Base-by-base conservation (phyloP, 805 yeast species). In the Lipomyces oligophaga region DNA sequence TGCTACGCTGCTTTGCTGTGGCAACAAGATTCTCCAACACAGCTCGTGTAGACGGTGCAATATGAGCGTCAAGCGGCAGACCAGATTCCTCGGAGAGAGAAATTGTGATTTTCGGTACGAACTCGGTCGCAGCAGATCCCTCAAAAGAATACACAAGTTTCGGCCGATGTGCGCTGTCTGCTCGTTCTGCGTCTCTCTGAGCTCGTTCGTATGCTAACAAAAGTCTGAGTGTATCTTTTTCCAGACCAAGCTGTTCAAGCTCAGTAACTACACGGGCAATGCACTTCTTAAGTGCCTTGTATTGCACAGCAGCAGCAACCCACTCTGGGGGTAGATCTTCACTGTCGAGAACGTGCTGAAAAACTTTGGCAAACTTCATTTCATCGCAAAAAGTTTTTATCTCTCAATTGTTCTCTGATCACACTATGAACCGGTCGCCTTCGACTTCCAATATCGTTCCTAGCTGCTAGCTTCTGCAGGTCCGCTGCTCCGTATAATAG, bases 321-420 rank as follows among this genome's bases (percentile, higher is more conserved):
- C 93, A 83, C 19, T 78, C 81, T 22, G 68, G 70, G 4, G 90
- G 90, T 13, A 83, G 69, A 2, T 74, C 72, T 39, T 79, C 82
- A 44, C 76, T 81, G 30, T 69, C 69, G 20, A 84, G 70, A 2
- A 79, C 75, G 57, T 80, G 78, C 59, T 83, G 83, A 46, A 81
- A 75, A 4, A 76, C 74, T 61, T 83, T 84, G 3, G 86, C 89
- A 61, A 84, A 83, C 72, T 83, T 84, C 90, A 84, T 84, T 20
- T 43, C 30, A 13, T 8, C 30, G 30, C n/a, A n/a, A n/a, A n/a
- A n/a, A n/a, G n/a, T n/a, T n/a, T n/a, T n/a, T n/a, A n/a, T n/a
- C n/a, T n/a, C n/a, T n/a, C n/a, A n/a, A n/a, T n/a, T n/a, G n/a
- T n/a, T n/a, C n/a, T n/a, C n/a, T n/a, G n/a, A n/a, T n/a, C n/a